Conservation (phyloP, 2,329 filamentous ascomycete species). For the Fusarium globosum region DNA sequence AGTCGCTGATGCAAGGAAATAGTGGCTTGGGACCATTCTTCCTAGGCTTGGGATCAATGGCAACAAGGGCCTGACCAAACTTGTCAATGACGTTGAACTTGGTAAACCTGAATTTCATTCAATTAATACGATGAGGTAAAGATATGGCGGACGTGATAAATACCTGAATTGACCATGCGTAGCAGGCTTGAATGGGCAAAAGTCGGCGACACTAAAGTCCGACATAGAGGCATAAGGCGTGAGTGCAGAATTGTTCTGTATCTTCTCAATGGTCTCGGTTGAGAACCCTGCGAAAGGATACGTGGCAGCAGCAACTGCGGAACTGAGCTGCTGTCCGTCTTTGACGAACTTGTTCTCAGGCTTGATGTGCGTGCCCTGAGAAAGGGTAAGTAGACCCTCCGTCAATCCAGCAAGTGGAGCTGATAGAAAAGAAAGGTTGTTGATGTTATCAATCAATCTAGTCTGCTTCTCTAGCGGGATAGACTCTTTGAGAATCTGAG, state of each 20-base stretch:
- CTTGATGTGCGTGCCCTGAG: background rate
- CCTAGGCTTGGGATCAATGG: background rate
- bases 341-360: background rate
- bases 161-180: background rate
- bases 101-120: background rate
- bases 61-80: background rate
- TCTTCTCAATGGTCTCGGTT: background rate
- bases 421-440: background rate
- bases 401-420: background rate
- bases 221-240: background rate
- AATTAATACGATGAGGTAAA: no score
- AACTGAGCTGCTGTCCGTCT: background rate
- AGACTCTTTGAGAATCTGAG: background rate
- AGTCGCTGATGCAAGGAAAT: background rate
- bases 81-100: background rate
- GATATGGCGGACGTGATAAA: background rate
- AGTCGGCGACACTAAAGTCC: background rate
- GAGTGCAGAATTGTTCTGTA: background rate
- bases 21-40: background rate
- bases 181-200: background rate
- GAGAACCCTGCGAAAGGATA: background rate
- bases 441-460: background rate
- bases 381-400: background rate
- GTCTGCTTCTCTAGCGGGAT: background rate
- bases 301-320: background rate